Evolutionary conservation across 2,329 filamentous ascomycete genomes (phyloP), one percentile per base, ranked within the genome.

Genomic region (Colletotrichum plurivorum): DNA sequence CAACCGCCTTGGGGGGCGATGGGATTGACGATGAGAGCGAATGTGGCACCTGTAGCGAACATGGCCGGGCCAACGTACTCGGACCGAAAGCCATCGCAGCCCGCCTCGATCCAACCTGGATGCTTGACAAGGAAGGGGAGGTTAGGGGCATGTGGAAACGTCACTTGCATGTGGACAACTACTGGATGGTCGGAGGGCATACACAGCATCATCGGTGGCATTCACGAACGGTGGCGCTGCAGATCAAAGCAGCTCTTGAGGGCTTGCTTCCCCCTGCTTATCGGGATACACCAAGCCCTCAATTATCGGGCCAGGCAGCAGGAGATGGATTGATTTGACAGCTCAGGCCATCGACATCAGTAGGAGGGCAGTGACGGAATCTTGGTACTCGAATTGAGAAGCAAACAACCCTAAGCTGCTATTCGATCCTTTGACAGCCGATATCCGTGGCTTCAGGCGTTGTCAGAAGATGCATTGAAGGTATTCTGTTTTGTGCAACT

Each of bases 111-210:
- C 74, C 75, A 3, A 81, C 80, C 0, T 83, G 79, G 78, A 81
- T 80, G 1, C 60, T 83, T 5, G 81, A 84, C 68, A 68, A 31
- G 1, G 83, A 85, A 72, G 81, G 81, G 5, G 82, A 84, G 73
- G 67, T 83, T 20, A 76, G 80, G 0, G 81, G 81, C 0, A 63
- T 82, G 73, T 82, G 80, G 77, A 81, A 81, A 72, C 76, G 78
- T 8, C 76, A 79, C 9, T 36, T 62, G 8, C 67, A 68, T 3
- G 15, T 78, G 22, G 75, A 79, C 0, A 81, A 80, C 16, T 79
- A 78, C 66, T 82, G 79, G 78, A 59, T 76, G 6, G 75, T 76
- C 69, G 78, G 79, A 1, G 80, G 80, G 1, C 67, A 74, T 15
- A 75, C 76, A 1, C 70, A 74, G 55, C 71, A 75, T n/a, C 79